Evolutionary conservation across 495 filamentous ascomycete genomes (phyloP).

Genomic region (Neurospora sp.): DNA sequence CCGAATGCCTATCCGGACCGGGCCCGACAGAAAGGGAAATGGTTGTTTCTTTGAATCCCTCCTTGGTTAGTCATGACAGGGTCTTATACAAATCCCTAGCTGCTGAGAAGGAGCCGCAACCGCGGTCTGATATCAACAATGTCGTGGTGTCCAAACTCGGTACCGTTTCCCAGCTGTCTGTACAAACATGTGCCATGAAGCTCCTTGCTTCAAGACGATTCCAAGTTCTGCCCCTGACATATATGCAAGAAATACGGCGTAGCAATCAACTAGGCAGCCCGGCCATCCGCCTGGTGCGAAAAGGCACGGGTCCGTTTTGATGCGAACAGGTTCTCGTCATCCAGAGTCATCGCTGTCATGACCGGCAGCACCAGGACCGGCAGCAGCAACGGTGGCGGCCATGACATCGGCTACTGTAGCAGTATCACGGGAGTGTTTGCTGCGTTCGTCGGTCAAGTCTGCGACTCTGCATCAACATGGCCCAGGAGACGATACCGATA

Average conservation of each 20-base stretch:
- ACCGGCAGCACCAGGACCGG: neutral
- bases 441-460: neutral
- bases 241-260: neutral
- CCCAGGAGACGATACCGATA: neutral
- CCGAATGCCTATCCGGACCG: neutral
- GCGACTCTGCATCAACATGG: neutral
- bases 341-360: neutral
- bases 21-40: neutral
- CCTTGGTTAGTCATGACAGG: neutral
- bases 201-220: neutral
- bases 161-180: neutral
- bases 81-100: neutral
- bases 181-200: neutral
- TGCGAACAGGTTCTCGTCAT: slow-evolving; percentile 9
- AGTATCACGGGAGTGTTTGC: neutral
- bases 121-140: neutral
- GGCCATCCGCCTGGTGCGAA: neutral
- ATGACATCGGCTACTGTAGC: neutral
- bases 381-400: neutral
- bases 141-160: neutral
- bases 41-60: neutral
- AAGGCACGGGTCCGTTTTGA: neutral
- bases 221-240: neutral
- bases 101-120: neutral
- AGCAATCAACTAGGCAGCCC: neutral